Evolutionary conservation across 2,329 filamentous ascomycete genomes (phyloP).

Genomic region (Penicillium concentricum): DNA sequence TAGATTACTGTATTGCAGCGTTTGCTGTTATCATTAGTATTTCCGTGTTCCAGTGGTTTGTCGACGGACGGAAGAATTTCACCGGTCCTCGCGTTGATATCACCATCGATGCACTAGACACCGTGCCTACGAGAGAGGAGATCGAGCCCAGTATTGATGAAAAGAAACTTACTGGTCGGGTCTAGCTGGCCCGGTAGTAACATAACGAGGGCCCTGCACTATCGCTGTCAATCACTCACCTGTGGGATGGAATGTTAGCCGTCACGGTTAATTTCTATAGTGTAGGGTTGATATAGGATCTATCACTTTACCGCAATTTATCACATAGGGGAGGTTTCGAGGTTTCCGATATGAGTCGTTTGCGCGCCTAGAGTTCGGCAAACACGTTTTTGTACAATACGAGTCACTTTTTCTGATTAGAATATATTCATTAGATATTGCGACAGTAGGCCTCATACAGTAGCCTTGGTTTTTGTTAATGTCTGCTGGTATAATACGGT

Average conservation of each 20-base stretch:
- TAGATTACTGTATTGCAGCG: conserved; percentile 48
- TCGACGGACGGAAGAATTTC: conserved; percentile 62
- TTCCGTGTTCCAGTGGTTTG: conserved; percentile 57
- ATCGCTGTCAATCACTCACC: not conserved
- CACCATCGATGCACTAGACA: conserved; percentile 16
- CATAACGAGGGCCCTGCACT: not conserved
- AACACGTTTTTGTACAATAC: too few relatives aligned
- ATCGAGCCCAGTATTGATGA: not conserved
- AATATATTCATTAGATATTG: too few relatives aligned
- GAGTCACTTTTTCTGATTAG: too few relatives aligned
- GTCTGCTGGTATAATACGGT: too few relatives aligned
- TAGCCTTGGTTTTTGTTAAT: too few relatives aligned
- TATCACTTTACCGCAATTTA: not conserved
- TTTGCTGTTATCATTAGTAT: conserved; percentile 59
- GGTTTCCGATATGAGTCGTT: too few relatives aligned
- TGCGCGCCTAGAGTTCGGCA: too few relatives aligned
- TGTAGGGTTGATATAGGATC: not conserved
- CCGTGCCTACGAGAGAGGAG: conserved; percentile 1
- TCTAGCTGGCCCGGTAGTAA: not conserved
- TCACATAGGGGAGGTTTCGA: not conserved
- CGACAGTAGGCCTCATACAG: too few relatives aligned
- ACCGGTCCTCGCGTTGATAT: conserved; percentile 51
- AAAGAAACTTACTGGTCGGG: conserved; percentile 1
- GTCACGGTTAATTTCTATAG: too few relatives aligned
- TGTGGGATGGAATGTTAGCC: not conserved